Conservation (phyloP, 164 flowering plant species). For the Litsea cubeba region DNA sequence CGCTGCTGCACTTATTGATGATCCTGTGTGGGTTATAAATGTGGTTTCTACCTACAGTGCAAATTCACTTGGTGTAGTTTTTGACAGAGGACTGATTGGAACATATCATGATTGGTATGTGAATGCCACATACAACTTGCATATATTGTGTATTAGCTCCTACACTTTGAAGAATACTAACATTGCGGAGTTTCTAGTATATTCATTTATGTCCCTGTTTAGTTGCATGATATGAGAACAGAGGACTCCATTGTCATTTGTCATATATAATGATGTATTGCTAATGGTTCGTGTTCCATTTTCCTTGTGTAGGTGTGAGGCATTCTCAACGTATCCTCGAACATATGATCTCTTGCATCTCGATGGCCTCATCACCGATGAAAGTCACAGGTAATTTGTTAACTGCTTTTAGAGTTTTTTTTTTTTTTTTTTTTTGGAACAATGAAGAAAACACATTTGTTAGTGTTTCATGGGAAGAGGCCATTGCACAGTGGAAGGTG, state of each 20-base stretch:
- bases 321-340: constrained; percentile 97
- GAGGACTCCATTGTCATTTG: not conserved
- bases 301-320: constrained; percentile 74
- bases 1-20: constrained; percentile 71
- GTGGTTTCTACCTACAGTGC: constrained; percentile 87
- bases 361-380: constrained; percentile 88
- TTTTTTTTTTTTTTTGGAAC: too few relatives aligned
- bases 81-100: constrained; percentile 91
- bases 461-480: too few relatives aligned
- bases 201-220: too few relatives aligned
- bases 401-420: not conserved
- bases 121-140: not conserved
- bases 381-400: constrained; percentile 74
- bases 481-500: too few relatives aligned
- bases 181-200: not conserved
- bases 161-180: not conserved
- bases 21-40: constrained; percentile 98
- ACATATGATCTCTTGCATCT: constrained; percentile 96
- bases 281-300: not conserved
- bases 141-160: not conserved
- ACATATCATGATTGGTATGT: constrained; percentile 92
- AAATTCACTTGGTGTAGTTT: constrained; percentile 78
- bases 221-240: not conserved
- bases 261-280: not conserved
- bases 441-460: too few relatives aligned